These are phyloP conservation scores for Mycothermus thermophilus DNA, from an alignment of 495 filamentous ascomycete genomes.

Conservation along the genomic window DNA sequence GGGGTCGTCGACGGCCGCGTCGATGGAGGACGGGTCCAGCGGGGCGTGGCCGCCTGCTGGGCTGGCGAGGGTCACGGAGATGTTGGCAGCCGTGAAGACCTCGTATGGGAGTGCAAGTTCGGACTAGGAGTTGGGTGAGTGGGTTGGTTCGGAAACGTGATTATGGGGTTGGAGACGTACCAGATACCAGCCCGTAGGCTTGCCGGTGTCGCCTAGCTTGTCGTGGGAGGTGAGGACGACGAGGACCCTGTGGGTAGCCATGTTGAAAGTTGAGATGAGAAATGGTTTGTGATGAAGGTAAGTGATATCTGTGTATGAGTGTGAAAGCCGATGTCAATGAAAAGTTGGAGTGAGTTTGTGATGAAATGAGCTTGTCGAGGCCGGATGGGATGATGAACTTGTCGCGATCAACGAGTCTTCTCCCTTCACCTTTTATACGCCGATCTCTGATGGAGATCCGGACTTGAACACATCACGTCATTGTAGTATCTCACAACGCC, in stretches of 20 bases:
- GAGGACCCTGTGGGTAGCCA: constrained; percentile 42
- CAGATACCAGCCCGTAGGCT: constrained; percentile 54
- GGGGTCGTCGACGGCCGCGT: constrained; percentile 43
- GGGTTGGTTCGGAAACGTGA: constrained; percentile 1
- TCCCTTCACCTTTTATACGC: no score
- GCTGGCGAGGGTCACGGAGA: constrained; percentile 47
- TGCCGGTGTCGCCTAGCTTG: constrained; percentile 36
- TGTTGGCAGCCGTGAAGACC: constrained; percentile 37
- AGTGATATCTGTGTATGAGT: background rate
- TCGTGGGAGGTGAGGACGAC: constrained; percentile 53
- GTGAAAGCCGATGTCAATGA: no score
- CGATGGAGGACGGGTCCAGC: constrained; percentile 50
- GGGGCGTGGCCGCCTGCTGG: constrained; percentile 55
- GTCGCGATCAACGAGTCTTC: no score
- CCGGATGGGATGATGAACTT: no score
- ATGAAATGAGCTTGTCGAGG: no score
- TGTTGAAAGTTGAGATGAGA: background rate
- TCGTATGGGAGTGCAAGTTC: constrained; percentile 60
- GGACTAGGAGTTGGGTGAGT: constrained; percentile 36
- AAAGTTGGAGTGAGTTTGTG: background rate
- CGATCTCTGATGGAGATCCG: no score
- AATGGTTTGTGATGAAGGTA: background rate
- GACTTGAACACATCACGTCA: no score
- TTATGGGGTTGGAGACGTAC: constrained; percentile 18
- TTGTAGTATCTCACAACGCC: no score